These are phyloP conservation scores for Penicillium aurantiogriseum DNA, from an alignment of 2,329 filamentous ascomycete genomes.

Conservation along the genomic window DNA sequence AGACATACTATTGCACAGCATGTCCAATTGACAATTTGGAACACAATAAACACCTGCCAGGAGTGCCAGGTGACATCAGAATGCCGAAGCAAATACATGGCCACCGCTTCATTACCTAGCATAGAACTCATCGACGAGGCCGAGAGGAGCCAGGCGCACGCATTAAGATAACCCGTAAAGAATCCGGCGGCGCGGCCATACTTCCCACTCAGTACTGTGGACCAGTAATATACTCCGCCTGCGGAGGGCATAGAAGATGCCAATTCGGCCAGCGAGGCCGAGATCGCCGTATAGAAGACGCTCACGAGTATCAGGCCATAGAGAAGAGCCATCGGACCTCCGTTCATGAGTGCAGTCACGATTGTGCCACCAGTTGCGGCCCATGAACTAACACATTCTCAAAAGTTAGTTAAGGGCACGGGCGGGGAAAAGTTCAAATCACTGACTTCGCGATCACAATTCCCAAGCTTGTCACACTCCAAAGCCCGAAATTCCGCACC, in stretches of 20 bases:
- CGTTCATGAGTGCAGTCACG: constrained; percentile 56
- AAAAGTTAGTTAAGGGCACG: background rate
- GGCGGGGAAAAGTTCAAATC: background rate
- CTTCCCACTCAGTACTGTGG: constrained; percentile 50
- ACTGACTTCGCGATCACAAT: constrained; percentile 51
- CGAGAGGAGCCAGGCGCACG: constrained; percentile 34
- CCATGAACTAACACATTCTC: constrained; percentile 52
- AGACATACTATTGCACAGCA: constrained; percentile 53
- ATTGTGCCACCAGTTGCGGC: constrained; percentile 57
- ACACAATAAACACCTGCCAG: constrained; percentile 35
- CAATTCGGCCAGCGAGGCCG: constrained; percentile 56
- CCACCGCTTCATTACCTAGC: constrained; percentile 32
- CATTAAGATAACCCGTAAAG: constrained; percentile 39
- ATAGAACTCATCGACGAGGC: constrained; percentile 33
- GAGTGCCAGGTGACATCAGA: constrained; percentile 23
- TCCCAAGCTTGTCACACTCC: constrained; percentile 57
- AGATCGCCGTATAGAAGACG: constrained; percentile 54
- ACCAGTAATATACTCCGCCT: constrained; percentile 57
- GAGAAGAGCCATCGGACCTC: constrained; percentile 58
- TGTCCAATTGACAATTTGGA: constrained; percentile 52
- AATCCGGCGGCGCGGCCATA: constrained; percentile 48
- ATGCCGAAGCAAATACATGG: constrained; percentile 32
- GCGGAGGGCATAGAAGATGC: constrained; percentile 58
- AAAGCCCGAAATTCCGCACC: constrained; percentile 56
- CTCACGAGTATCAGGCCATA: constrained; percentile 53